Conservation (phyloP, 305 asterid species). For the Fraxinus velutina region DNA sequence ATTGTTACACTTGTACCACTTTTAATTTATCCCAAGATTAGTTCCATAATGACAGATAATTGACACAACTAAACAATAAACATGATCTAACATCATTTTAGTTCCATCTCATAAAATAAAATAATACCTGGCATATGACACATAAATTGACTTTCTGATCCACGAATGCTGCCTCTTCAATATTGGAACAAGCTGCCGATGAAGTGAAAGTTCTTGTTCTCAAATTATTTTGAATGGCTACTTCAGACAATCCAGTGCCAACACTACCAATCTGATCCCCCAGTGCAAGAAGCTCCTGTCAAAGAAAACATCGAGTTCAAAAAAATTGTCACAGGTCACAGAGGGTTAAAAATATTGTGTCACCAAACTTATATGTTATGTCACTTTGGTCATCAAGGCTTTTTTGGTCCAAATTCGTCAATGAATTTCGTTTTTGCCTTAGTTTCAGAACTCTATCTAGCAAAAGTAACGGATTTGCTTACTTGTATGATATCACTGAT, state of each 20-base stretch:
- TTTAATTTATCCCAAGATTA: neutral
- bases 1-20: neutral
- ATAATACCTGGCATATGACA: constrained; percentile 45
- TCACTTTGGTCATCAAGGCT: neutral
- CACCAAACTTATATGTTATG: neutral
- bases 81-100: neutral
- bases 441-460: neutral
- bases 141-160: constrained; percentile 37
- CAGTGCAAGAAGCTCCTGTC: constrained; percentile 51
- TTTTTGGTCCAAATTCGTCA: neutral
- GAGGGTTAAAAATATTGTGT: neutral
- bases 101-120: neutral
- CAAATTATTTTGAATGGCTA: constrained; percentile 30
- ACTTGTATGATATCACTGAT: neutral
- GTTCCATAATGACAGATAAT: neutral
- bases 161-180: constrained; percentile 19
- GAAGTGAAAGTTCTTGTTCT: constrained; percentile 34
- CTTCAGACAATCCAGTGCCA: constrained; percentile 45
- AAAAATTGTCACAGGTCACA: neutral
- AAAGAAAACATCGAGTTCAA: neutral
- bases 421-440: neutral
- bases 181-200: constrained; percentile 13
- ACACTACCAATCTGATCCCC: constrained; percentile 55
- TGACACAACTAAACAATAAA: neutral
- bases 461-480: neutral